phyloP scores from a whole-genome alignment of 768 basidiomycete species.

The Pleurotus eryngii region DNA sequence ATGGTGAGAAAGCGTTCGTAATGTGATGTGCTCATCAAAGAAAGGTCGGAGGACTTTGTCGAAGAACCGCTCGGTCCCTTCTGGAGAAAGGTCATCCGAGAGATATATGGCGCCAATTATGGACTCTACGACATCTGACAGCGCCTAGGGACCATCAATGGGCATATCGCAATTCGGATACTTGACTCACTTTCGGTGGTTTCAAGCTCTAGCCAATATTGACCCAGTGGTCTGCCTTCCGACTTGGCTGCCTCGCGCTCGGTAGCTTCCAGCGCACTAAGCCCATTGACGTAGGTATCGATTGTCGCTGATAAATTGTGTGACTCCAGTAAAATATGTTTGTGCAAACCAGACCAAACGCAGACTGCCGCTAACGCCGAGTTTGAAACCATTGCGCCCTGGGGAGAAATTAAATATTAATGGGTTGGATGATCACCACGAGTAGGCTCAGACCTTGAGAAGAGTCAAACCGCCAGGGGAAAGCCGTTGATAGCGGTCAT shows the following conservation, averaged over 20 bases:
- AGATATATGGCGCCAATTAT: conserved; percentile 77
- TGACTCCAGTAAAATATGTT: conserved; percentile 58
- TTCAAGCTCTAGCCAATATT: conserved; percentile 77
- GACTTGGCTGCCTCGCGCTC: conserved; percentile 44
- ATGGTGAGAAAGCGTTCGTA: conserved; percentile 71
- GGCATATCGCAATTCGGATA: background rate
- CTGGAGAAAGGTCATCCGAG: conserved; percentile 64
- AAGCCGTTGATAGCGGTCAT: conserved; percentile 55
- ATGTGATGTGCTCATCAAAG: conserved; percentile 70
- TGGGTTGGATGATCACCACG: no score
- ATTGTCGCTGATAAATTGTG: conserved; percentile 48
- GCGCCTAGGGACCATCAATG: conserved; percentile 39
- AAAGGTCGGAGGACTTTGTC: conserved; percentile 71
- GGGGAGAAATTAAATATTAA: conserved; percentile 6
- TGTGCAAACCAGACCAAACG: conserved; percentile 62
- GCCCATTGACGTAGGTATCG: conserved; percentile 44
- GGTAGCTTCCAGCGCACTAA: conserved; percentile 42
- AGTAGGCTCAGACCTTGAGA: conserved; percentile 56
- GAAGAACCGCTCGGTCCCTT: conserved; percentile 64
- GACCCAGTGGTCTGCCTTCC: conserved; percentile 54
- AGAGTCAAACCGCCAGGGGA: conserved; percentile 77
- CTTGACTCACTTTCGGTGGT: conserved; percentile 63
- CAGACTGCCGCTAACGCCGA: conserved; percentile 73
- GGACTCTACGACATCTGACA: conserved; percentile 81
- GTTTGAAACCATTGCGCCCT: conserved; percentile 89